These are phyloP conservation scores for Scytalidium sp. DNA, from an alignment of 2,329 filamentous ascomycete genomes.

Conservation along the genomic window DNA sequence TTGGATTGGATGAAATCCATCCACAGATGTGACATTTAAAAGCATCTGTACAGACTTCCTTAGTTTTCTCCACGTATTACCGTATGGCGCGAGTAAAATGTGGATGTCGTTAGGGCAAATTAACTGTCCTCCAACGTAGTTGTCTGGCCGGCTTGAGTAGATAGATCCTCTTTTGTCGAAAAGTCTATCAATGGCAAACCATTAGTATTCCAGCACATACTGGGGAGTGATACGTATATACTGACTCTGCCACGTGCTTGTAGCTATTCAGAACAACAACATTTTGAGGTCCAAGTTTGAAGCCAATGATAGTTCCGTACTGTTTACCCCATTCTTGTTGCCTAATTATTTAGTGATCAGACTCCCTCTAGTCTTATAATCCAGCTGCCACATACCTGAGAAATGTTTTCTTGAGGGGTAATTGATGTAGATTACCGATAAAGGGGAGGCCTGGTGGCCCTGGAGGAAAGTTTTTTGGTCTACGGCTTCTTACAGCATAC, in stretches of 20 bases:
- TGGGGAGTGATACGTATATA: background rate
- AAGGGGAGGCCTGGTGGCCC: no score
- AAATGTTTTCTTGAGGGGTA: background rate
- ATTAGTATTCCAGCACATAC: background rate
- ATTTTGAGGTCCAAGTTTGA: slow-evolving; percentile 6
- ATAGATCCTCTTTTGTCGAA: slow-evolving; percentile 4
- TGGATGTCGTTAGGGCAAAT: background rate
- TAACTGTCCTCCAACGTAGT: slow-evolving; percentile 1
- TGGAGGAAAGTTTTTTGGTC: no score
- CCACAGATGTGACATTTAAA: slow-evolving; percentile 35
- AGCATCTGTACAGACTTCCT: slow-evolving; percentile 38
- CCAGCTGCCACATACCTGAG: background rate
- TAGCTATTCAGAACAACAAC: slow-evolving; percentile 3
- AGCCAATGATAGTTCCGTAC: slow-evolving; percentile 4
- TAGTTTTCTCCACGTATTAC: slow-evolving; percentile 34
- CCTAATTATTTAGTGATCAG: background rate
- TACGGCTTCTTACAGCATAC: no score
- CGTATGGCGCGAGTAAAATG: background rate
- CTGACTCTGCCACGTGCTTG: background rate
- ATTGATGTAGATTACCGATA: background rate
- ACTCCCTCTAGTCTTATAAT: background rate
- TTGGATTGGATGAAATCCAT: slow-evolving; percentile 20
- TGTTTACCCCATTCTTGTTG: background rate
- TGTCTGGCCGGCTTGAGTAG: slow-evolving; percentile 4
- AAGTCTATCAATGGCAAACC: slow-evolving; percentile 1